Evolutionary conservation across 768 basidiomycete species (phyloP), one percentile per base, ranked within the genome.

Genomic region (Boletus reticulatus): DNA sequence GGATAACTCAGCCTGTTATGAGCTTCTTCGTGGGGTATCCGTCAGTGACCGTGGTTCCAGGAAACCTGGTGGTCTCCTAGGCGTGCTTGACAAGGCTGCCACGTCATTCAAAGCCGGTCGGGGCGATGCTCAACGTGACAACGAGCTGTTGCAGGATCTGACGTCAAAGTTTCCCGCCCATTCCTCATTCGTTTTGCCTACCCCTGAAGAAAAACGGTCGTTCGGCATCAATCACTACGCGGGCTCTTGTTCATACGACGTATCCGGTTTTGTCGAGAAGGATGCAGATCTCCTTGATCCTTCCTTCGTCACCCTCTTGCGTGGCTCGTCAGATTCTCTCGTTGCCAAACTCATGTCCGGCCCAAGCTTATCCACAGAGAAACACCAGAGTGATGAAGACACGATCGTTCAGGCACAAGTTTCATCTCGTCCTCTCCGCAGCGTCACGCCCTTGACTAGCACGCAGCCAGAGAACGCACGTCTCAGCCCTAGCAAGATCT

Each of bases 331-430:
- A 4, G 83, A 85, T 59, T 66, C 78, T 9, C 80, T 85, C 64
- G 74, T 85, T 57, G 71, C 78, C 24, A 85, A 84, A 64, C 78
- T 86, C 56, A 77, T 85, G 66, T 83, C 82, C 9, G 84, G 85
- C 4, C 82, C 84, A 34, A 80, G 82, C 55, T 67, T 86, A 60
- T 80, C 84, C 13, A 74, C 75, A 1, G 84, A 86, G 69, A 75
- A 73, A 46, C 85, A 86, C 53, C 77, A 78, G 19, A 78, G 82
- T 53, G 85, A 86, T 56, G 73, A 78, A 43, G 70, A 69, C 55
- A 83, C 78, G 57, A 78, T 84, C 54, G 84, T 85, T 31, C 84
- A 85, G 62, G 82, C 84, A 24, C 84, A 86, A 61, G 82, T 86
- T 9, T 82, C 83, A 6, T 78, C 79, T 16, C 78, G 77, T 9